Evolutionary conservation across 257 asterid species (phyloP).

Genomic region (Solanum phureja): DNA sequence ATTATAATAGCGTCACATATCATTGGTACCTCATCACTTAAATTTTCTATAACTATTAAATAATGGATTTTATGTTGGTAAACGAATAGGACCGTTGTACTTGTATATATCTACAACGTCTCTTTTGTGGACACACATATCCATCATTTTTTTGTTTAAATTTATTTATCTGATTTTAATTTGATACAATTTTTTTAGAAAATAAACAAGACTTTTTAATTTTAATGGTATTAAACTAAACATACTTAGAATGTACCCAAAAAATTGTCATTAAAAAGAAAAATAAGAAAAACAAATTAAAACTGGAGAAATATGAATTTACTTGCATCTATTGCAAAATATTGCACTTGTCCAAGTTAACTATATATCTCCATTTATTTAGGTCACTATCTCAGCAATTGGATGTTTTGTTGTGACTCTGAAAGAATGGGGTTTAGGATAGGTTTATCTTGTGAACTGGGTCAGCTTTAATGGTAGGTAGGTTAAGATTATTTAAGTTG

Average conservation of each 20-base stretch:
- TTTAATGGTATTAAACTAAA: too few relatives aligned
- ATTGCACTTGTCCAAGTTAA: not conserved
- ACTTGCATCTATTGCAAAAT: not conserved
- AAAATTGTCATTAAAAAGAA: too few relatives aligned
- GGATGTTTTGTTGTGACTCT: not conserved
- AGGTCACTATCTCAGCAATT: not conserved
- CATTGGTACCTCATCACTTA: not conserved
- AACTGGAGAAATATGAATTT: not conserved
- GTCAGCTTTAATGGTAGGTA: not conserved
- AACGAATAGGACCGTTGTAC: not conserved
- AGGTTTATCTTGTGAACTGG: not conserved
- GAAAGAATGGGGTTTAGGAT: not conserved
- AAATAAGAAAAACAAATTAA: not conserved
- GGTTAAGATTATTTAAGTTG: not conserved
- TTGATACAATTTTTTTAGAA: too few relatives aligned
- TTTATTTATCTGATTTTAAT: too few relatives aligned
- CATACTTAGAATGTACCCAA: too few relatives aligned
- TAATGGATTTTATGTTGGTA: not conserved
- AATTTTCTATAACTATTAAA: too few relatives aligned
- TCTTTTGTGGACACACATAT: not conserved
- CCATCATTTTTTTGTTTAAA: not conserved
- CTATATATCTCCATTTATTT: not conserved
- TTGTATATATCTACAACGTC: not conserved
- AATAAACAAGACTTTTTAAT: too few relatives aligned
- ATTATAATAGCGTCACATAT: not conserved